Conservation (phyloP, 169 alveolate genomes). For the Babesia bovis region DNA sequence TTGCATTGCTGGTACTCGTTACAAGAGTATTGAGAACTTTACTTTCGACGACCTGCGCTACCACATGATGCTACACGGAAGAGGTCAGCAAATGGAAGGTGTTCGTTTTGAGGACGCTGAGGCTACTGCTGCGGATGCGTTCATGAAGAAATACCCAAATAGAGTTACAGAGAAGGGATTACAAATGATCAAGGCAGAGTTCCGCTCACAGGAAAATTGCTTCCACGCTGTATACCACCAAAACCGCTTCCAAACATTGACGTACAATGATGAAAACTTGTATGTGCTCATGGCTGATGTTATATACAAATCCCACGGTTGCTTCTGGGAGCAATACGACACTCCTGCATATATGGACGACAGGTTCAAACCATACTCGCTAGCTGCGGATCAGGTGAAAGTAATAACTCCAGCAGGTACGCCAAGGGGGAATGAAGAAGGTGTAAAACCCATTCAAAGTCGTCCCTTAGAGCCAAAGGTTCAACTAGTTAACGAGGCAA, state of each 20-base stretch:
- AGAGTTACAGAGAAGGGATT: conserved; percentile 17
- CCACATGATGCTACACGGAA: conserved; percentile 9
- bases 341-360: conserved; percentile 42
- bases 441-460: background rate
- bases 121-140: background rate
- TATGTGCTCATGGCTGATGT: conserved; percentile 52
- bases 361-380: conserved; percentile 32
- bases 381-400: background rate
- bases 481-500: background rate
- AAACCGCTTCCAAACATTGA: conserved; percentile 46
- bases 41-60: conserved; percentile 39
- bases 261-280: conserved; percentile 23
- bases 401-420: background rate
- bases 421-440: background rate
- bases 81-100: conserved; percentile 24
- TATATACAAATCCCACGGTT: conserved; percentile 31
- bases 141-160: background rate
- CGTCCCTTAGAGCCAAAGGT: background rate
- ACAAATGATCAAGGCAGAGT: conserved; percentile 14
- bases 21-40: conserved; percentile 25
- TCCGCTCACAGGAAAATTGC: background rate
- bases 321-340: conserved; percentile 66
- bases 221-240: conserved; percentile 38
- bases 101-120: conserved; percentile 13
- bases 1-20: conserved; percentile 44